A percentile compares a stretch with the other conserved stretches of the same genome.
Evolutionary conservation across 1,139 yeast species (phyloP).

Genomic region (Pichia sp.): DNA sequence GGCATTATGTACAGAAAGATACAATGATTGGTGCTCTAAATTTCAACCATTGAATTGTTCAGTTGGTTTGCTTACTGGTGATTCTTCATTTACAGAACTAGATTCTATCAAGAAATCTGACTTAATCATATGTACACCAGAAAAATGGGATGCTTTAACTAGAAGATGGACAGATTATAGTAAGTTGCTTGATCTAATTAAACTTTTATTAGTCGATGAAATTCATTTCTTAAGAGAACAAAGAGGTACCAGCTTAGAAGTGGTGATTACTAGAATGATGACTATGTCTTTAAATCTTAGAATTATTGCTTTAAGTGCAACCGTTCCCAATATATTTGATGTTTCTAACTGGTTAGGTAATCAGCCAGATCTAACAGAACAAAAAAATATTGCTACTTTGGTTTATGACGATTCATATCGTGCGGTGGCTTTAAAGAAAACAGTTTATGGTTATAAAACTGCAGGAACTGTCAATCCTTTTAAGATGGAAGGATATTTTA

Average conservation of each 20-base stretch:
- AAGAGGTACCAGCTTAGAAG: constrained; percentile 50
- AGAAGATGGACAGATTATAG: constrained; percentile 43
- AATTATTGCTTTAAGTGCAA: constrained; percentile 48
- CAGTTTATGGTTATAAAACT: constrained; percentile 40
- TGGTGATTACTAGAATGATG: constrained; percentile 47
- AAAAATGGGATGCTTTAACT: constrained; percentile 51
- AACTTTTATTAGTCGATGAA: constrained; percentile 44
- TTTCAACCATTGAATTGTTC: constrained; percentile 34
- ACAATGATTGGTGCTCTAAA: constrained; percentile 38
- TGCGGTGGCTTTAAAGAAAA: constrained; percentile 37
- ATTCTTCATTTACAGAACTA: constrained; percentile 37
- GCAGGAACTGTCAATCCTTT: constrained; percentile 35
- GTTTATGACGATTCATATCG: constrained; percentile 43
- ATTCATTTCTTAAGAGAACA: constrained; percentile 42
- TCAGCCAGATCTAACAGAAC: not conserved
- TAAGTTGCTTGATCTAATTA: constrained; percentile 35
- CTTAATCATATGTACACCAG: constrained; percentile 50
- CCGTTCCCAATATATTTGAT: constrained; percentile 47
- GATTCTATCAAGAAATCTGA: constrained; percentile 39
- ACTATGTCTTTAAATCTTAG: constrained; percentile 36
- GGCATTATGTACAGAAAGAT: constrained; percentile 43
- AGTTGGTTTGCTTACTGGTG: constrained; percentile 47
- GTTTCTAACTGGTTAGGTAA: constrained; percentile 40
- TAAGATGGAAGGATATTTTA: constrained; percentile 40
- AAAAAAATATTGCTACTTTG: constrained; percentile 32